phyloP scores from a whole-genome alignment of 805 yeast species.

The Candida nanaspora region DNA sequence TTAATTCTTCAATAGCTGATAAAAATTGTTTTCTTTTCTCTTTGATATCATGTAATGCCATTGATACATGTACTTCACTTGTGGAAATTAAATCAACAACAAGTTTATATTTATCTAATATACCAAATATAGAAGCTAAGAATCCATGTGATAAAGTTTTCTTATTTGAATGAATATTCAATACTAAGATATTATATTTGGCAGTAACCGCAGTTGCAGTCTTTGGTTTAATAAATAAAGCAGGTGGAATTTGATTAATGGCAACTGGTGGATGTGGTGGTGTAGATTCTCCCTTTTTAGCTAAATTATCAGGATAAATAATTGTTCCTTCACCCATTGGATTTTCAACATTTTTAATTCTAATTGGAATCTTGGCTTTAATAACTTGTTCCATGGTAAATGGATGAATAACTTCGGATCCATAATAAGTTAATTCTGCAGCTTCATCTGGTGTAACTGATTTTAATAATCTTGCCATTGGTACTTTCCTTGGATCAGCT shows the following conservation, averaged over 20 bases:
- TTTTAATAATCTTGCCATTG: constrained; percentile 74
- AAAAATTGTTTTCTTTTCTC: constrained; percentile 47
- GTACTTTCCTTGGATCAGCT: constrained; percentile 95
- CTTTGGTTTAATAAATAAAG: constrained; percentile 38
- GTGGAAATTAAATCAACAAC: constrained; percentile 96
- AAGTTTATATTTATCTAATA: constrained; percentile 72
- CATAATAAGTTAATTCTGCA: constrained; percentile 94
- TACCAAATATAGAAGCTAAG: constrained; percentile 82
- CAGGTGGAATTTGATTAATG: constrained; percentile 38
- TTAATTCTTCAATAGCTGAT: constrained; percentile 71
- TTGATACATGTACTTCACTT: constrained; percentile 95
- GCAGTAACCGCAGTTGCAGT: constrained; percentile 96
- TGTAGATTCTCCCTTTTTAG: constrained; percentile 77
- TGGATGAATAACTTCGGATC: constrained; percentile 97
- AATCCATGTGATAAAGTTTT: constrained; percentile 92
- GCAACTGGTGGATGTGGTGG: constrained; percentile 95
- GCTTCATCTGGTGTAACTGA: constrained; percentile 98
- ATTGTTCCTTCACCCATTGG: constrained; percentile 92
- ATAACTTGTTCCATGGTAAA: constrained; percentile 99
- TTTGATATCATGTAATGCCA: constrained; percentile 86
- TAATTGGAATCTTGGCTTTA: constrained; percentile 89
- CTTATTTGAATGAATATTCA: constrained; percentile 90
- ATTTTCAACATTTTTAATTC: constrained; percentile 93
- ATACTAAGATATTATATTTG: constrained; percentile 83
- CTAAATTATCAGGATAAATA: constrained; percentile 86